These are phyloP conservation scores for Aethionema arabicum DNA, from an alignment of 345 rosid species.

Conservation along the genomic window DNA sequence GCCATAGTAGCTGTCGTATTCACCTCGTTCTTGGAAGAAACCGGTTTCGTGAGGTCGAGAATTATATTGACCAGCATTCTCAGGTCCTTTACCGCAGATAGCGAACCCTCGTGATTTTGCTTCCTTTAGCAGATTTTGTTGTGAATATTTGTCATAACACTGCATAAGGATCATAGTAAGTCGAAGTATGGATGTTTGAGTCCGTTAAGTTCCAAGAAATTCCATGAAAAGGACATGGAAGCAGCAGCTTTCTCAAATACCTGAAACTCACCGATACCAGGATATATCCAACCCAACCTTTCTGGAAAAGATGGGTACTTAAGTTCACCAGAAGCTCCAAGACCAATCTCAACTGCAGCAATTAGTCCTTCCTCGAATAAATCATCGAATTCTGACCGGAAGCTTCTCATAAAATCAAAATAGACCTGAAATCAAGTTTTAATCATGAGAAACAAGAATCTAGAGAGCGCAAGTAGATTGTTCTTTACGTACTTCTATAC, in stretches of 20 bases:
- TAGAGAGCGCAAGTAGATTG: not conserved
- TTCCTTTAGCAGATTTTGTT: slow-evolving; percentile 60
- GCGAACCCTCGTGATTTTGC: slow-evolving; percentile 80
- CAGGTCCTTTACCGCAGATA: slow-evolving; percentile 88
- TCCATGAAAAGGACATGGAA: not conserved
- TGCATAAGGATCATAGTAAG: slow-evolving; percentile 30
- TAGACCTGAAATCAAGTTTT: slow-evolving; percentile 57
- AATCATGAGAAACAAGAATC: slow-evolving; percentile 9
- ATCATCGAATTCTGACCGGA: slow-evolving; percentile 84
- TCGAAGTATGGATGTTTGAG: not conserved
- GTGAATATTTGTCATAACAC: slow-evolving; percentile 91
- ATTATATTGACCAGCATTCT: slow-evolving; percentile 85
- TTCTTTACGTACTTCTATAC: slow-evolving; percentile 62
- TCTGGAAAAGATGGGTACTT: slow-evolving; percentile 85
- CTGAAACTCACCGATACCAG: slow-evolving; percentile 99
- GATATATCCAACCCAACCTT: slow-evolving; percentile 91
- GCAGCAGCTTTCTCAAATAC: slow-evolving; percentile 43
- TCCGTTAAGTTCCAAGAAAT: slow-evolving; percentile 1
- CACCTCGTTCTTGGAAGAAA: slow-evolving; percentile 88
- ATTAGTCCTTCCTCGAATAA: slow-evolving; percentile 67
- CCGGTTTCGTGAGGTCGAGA: slow-evolving; percentile 92
- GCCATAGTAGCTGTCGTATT: slow-evolving; percentile 90
- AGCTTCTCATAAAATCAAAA: slow-evolving; percentile 97
- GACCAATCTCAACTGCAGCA: slow-evolving; percentile 80
- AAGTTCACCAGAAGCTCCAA: slow-evolving; percentile 88